Evolutionary conservation across 1,284 basidiomycete species (phyloP).

Genomic region (Dichomitus squalens): DNA sequence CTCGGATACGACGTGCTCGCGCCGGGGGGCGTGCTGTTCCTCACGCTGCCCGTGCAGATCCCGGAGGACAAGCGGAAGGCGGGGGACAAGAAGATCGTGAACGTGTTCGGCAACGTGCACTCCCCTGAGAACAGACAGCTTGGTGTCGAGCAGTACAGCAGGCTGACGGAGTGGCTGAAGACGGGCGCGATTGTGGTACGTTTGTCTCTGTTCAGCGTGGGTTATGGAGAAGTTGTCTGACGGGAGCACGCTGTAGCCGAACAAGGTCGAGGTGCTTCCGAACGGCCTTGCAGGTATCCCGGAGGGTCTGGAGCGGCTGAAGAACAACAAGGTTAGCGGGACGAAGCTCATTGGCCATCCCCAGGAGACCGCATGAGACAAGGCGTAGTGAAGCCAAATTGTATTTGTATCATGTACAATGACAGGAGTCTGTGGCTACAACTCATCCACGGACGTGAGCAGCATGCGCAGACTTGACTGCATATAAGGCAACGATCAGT

Average conservation of each 20-base stretch:
- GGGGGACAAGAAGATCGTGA: slow-evolving; percentile 15
- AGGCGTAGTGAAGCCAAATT: no score
- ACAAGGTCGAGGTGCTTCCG: slow-evolving; percentile 43
- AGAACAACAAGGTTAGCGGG: slow-evolving; percentile 45
- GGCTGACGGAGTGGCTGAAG: slow-evolving; percentile 7
- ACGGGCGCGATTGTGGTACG: slow-evolving; percentile 5
- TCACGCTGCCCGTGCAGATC: slow-evolving; percentile 16
- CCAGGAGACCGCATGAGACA: no score
- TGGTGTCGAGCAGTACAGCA: slow-evolving; percentile 8
- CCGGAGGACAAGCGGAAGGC: slow-evolving; percentile 11
- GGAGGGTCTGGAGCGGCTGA: slow-evolving; percentile 44
- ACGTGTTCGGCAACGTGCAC: slow-evolving; percentile 1
- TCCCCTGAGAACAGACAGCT: not conserved
- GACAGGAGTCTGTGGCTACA: no score
- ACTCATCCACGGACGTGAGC: no score
- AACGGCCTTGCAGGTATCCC: slow-evolving; percentile 48
- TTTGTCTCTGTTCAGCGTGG: not conserved
- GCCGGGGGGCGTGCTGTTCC: slow-evolving; percentile 26
- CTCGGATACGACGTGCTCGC: slow-evolving; percentile 32
- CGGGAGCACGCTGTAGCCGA: slow-evolving; percentile 22
- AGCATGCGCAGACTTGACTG: no score
- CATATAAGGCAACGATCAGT: no score
- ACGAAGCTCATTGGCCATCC: slow-evolving; percentile 39
- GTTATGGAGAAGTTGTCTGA: not conserved
- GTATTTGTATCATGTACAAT: no score